Evolutionary conservation across 140 eudicot species (phyloP), one percentile per base, ranked within the genome.

Genomic region (Erigeron philadelphicus): DNA sequence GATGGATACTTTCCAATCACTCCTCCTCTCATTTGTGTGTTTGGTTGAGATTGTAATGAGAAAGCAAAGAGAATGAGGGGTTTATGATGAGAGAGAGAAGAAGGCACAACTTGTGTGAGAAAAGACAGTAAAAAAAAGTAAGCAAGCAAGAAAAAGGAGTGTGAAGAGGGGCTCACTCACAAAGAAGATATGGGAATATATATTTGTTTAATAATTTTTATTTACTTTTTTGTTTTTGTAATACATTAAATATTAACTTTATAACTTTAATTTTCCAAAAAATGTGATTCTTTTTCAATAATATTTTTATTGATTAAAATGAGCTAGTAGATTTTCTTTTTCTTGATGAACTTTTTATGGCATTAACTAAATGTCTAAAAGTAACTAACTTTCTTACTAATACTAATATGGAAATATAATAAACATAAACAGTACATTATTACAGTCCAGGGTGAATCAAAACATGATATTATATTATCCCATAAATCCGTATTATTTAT

Each of bases 1-100:
- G 98, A 88, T 63, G 96, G 90, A 80, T 81, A 84, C 53, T 77
- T 92, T 9, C 98, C 96, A 16, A 88, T 88, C 17, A 88, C 90
- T 40, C 89, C 90, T 40, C 89, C 95, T 80, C 95, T 87, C 97
- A 90, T 90, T 72, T 66, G 17, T 59, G 53, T 60, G 23, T 31
- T 83, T 43, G n/a, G 38, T 31, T 12, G 18, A 53, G 70, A 70
- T 66, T 75, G 53, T 38, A 72, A 75, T 48, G 72, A 70, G 79
- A 47, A 4, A 31, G 5, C 5, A 31, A 31, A 31, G 25, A 31
- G 75, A 71, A 50, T 58, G 67, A 67, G 76, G 81, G 75, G 50
- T 79, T 25, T 17, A 68, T 45, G 70, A 71, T 61, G 75, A 72
- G 75, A 72, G 75, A 72, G 76, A 74, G 83, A 73, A 19, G 72